Percentiles rank a stretch among this genome's conserved stretches.
phyloP scores from a whole-genome alignment of 164 flowering plant genomes.

The Santalum album region DNA sequence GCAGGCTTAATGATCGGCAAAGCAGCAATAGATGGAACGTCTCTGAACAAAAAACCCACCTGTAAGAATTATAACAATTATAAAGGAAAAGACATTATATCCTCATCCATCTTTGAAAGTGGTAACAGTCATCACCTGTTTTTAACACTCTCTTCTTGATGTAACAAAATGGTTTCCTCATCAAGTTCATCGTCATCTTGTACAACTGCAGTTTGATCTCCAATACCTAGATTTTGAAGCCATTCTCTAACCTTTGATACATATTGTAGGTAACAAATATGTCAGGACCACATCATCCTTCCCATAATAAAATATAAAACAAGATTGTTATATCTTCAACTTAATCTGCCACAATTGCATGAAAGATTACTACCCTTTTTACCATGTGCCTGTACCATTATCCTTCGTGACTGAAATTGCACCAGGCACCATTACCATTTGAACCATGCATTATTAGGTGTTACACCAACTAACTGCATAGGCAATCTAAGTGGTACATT shows the following conservation, averaged over 20 bases:
- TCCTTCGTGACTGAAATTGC: too few relatives aligned
- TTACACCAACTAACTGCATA: too few relatives aligned
- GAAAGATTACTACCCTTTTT: too few relatives aligned
- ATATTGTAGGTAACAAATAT: slow-evolving; percentile 17
- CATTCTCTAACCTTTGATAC: slow-evolving; percentile 87
- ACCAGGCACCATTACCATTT: too few relatives aligned
- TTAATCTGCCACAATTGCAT: neutral
- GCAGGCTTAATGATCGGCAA: slow-evolving; percentile 88
- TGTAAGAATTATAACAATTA: slow-evolving; percentile 27
- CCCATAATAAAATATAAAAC: neutral
- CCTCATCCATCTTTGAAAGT: slow-evolving; percentile 5
- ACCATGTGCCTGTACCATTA: too few relatives aligned
- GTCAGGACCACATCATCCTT: slow-evolving; percentile 12
- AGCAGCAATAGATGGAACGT: slow-evolving; percentile 97
- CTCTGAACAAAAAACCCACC: slow-evolving; percentile 50
- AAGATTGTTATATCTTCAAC: neutral
- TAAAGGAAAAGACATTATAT: slow-evolving; percentile 8
- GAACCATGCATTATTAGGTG: too few relatives aligned
- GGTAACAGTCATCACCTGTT: slow-evolving; percentile 50
- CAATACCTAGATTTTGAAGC: slow-evolving; percentile 97
- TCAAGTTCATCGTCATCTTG: slow-evolving; percentile 87
- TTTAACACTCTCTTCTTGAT: slow-evolving; percentile 68
- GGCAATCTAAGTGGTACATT: too few relatives aligned
- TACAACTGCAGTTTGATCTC: slow-evolving; percentile 61
- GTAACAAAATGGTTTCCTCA: slow-evolving; percentile 54